phyloP scores from a whole-genome alignment of 495 filamentous ascomycete species.

The Mytilinidion resinicola region DNA sequence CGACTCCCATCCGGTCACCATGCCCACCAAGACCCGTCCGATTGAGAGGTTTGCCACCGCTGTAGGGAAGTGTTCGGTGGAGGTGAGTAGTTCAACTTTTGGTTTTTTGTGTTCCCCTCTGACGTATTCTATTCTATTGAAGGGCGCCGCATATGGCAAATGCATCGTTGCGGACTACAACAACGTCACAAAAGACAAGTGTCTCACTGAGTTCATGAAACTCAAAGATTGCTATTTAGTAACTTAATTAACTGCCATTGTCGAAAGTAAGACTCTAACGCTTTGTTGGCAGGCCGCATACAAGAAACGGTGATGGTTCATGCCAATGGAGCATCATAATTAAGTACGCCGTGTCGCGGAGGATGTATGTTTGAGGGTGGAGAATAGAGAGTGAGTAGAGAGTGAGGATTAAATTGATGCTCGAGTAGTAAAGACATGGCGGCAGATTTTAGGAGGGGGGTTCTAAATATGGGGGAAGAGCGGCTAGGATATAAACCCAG shows the following conservation, averaged over 20 bases:
- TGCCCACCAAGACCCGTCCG: conserved; percentile 50
- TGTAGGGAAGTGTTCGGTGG: conserved; percentile 70
- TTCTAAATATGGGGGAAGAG: no score
- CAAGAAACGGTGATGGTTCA: conserved; percentile 38
- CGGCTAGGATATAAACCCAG: no score
- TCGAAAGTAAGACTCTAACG: conserved; percentile 7
- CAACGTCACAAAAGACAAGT: conserved; percentile 86
- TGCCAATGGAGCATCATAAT: no score
- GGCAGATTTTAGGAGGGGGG: no score
- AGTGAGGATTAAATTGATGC: no score
- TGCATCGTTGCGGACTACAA: conserved; percentile 90
- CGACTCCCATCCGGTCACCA: conserved; percentile 5
- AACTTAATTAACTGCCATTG: conserved; percentile 29
- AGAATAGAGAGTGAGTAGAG: no score
- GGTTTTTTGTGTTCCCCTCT: not conserved
- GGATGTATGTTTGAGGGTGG: no score
- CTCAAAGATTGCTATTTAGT: conserved; percentile 88
- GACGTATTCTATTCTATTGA: not conserved
- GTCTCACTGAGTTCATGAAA: conserved; percentile 72
- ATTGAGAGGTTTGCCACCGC: conserved; percentile 86
- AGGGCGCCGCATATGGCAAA: conserved; percentile 85
- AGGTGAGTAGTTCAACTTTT: conserved; percentile 51
- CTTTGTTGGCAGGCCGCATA: conserved; percentile 37
- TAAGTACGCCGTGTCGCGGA: no score
- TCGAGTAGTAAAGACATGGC: no score